phyloP scores from a whole-genome alignment of 2,329 filamentous ascomycete species.

The Cladophialophora chaetospira region DNA sequence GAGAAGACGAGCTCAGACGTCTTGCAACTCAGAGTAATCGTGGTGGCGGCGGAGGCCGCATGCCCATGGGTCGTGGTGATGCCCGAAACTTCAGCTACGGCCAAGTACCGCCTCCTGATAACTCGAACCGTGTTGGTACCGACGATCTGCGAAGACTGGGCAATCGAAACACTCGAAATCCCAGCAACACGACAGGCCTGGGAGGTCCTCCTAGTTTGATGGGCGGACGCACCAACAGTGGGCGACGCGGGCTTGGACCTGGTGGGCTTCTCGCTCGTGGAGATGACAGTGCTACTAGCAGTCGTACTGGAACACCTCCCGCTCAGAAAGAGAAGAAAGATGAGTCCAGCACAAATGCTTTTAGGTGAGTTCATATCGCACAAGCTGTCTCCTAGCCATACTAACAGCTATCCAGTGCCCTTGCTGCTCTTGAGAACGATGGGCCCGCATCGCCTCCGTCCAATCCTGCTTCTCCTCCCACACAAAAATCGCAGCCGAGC shows the following conservation, averaged over 20 bases:
- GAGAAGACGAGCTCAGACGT: constrained; percentile 73
- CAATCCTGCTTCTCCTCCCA: constrained; percentile 50
- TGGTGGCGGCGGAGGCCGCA: constrained; percentile 67
- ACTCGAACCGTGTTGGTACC: constrained; percentile 80
- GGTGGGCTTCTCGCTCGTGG: constrained; percentile 71
- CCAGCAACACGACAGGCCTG: constrained; percentile 58
- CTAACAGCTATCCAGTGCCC: constrained; percentile 42
- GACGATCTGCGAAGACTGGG: constrained; percentile 85
- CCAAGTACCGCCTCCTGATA: constrained; percentile 68
- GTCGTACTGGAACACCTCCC: constrained; percentile 85
- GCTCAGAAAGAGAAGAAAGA: constrained; percentile 62
- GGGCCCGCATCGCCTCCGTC: constrained; percentile 53
- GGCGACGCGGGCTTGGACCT: constrained; percentile 73
- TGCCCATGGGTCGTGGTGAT: constrained; percentile 79
- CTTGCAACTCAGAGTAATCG: constrained; percentile 54
- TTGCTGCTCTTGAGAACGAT: constrained; percentile 50
- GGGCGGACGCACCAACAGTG: constrained; percentile 85
- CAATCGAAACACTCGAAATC: constrained; percentile 65
- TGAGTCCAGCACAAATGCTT: constrained; percentile 80
- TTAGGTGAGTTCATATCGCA: constrained; percentile 69
- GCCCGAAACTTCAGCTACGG: constrained; percentile 77
- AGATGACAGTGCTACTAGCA: constrained; percentile 85
- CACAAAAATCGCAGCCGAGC: constrained; percentile 50
- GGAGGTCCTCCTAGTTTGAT: constrained; percentile 88
- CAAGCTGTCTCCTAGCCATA: background rate